Evolutionary conservation across 345 rosid genomes (phyloP).

Genomic region (Citrus inodora): DNA sequence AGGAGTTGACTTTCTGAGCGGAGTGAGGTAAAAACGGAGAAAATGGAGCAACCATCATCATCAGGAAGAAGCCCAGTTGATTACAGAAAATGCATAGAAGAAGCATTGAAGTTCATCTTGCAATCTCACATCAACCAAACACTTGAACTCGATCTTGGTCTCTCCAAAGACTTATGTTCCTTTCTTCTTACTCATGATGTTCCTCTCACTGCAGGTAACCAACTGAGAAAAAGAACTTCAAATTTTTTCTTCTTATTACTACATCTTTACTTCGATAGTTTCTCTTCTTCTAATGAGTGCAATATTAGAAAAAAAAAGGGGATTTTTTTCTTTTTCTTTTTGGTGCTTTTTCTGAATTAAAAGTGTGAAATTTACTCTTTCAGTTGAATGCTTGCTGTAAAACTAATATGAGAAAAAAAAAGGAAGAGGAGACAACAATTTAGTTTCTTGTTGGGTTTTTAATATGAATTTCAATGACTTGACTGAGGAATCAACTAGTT

Average conservation of each 20-base stretch:
- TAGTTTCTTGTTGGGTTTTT: background rate
- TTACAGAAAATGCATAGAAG: constrained; percentile 35
- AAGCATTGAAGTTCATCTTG: constrained; percentile 44
- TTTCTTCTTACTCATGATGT: constrained; percentile 15
- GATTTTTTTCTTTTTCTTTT: background rate
- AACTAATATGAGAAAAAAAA: too few species aligned
- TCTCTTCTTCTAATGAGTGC: background rate
- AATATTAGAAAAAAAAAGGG: background rate
- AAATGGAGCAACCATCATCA: constrained; percentile 23
- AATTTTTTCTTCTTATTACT: background rate
- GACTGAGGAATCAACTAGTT: background rate
- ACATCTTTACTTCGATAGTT: background rate
- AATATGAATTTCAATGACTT: background rate
- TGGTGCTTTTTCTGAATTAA: background rate
- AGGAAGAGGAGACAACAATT: too few species aligned
- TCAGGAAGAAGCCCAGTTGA: constrained; percentile 19
- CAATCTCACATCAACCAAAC: constrained; percentile 27
- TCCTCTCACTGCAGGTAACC: constrained; percentile 12
- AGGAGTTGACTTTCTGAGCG: background rate
- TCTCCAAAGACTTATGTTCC: constrained; percentile 47
- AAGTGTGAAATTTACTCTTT: background rate
- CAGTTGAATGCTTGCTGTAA: background rate
- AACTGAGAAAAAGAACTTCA: background rate
- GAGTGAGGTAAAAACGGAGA: background rate
- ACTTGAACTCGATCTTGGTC: constrained; percentile 28